Conservation (phyloP, 768 basidiomycete genomes). For the Leccinum imitatum region DNA sequence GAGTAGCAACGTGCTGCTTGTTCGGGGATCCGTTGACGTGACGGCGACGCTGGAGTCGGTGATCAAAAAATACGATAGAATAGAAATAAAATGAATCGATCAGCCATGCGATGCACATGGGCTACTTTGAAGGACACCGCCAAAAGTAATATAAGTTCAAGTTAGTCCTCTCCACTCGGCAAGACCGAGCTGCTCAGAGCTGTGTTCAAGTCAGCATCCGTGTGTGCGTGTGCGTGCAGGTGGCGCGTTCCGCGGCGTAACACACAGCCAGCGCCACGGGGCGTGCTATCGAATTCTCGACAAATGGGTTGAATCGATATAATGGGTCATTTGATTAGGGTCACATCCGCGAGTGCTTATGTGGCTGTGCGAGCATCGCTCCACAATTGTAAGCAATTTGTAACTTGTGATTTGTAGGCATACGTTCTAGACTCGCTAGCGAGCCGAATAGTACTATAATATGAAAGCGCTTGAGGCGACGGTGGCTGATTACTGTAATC, state of each 20-base stretch:
- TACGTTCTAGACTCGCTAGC: no score
- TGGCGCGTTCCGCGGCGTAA: background rate
- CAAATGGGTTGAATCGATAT: background rate
- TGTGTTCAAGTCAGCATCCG: background rate
- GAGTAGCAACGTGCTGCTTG: background rate
- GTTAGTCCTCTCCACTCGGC: background rate
- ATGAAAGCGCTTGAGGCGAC: no score
- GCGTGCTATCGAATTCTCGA: background rate
- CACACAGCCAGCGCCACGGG: background rate
- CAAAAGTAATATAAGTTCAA: no score
- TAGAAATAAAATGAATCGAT: background rate
- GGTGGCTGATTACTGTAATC: no score
- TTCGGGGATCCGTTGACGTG: background rate
- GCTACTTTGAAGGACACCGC: no score
- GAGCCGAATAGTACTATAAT: no score
- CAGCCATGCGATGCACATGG: no score
- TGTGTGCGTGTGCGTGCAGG: background rate
- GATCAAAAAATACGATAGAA: background rate
- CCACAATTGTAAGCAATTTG: no score
- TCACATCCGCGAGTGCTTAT: no score
- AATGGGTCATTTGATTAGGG: no score
- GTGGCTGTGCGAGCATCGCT: no score
- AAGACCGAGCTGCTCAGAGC: background rate
- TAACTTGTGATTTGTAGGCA: no score
- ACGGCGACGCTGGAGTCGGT: background rate